A percentile compares a stretch with the other conserved stretches of the same genome.
Evolutionary conservation across 148 eudicot species (phyloP).

Genomic region (Cornus suecica): DNA sequence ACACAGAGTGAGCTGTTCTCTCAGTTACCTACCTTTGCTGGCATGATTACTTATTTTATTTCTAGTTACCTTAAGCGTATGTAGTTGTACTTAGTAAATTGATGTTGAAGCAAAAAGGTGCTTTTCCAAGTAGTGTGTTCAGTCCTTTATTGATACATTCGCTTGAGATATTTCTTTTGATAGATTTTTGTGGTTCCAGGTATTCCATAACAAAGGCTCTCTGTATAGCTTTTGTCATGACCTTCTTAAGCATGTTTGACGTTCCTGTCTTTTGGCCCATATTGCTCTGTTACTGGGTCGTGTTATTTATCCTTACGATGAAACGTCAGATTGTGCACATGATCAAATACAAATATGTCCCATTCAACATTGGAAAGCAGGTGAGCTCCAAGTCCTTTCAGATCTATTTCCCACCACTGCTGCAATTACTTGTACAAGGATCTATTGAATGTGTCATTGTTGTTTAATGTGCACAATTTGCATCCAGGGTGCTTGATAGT

Average conservation of each 20-base stretch:
- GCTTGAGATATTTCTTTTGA: background rate
- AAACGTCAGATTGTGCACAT: constrained; percentile 89
- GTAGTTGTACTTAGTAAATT: background rate
- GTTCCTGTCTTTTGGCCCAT: constrained; percentile 87
- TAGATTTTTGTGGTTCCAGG: constrained; percentile 39
- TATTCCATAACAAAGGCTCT: constrained; percentile 69
- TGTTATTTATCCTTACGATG: constrained; percentile 79
- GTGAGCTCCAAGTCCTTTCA: constrained; percentile 23
- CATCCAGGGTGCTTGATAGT: background rate
- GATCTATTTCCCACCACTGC: background rate
- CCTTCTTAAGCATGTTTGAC: constrained; percentile 67
- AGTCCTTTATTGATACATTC: background rate
- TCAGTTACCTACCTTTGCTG: background rate
- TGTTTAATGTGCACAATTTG: background rate
- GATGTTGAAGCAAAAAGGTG: background rate
- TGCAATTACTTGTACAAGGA: background rate
- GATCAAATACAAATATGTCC: constrained; percentile 84
- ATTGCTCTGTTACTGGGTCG: constrained; percentile 69
- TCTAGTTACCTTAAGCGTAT: background rate
- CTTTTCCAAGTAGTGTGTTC: no score
- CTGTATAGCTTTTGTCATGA: constrained; percentile 52
- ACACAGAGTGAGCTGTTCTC: background rate
- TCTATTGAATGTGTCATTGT: background rate
- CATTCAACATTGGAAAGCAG: constrained; percentile 85
- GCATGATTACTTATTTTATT: background rate